phyloP scores from a whole-genome alignment of 176 grass and related monocot species.

The Neostapfia colusana region DNA sequence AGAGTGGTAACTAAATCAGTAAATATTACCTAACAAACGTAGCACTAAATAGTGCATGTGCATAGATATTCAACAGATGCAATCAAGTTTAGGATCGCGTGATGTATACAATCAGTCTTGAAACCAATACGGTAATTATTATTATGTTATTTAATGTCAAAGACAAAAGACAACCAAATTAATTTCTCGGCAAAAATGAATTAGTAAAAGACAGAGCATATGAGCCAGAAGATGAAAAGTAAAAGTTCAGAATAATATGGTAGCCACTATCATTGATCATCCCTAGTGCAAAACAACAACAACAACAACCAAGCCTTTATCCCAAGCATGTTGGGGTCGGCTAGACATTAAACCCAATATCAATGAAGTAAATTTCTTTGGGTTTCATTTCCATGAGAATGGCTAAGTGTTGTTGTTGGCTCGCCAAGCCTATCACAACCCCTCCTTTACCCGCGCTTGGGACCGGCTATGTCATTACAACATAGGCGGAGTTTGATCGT shows the following conservation, averaged over 20 bases:
- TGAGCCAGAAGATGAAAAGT: not conserved
- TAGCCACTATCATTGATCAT: not conserved
- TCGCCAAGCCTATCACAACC: no score
- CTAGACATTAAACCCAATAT: no score
- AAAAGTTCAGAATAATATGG: not conserved
- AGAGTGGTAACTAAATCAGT: slow-evolving; percentile 8
- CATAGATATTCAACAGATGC: not conserved
- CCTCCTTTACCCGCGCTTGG: no score
- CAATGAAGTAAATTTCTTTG: no score
- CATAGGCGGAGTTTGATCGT: no score
- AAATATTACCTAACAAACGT: slow-evolving; percentile 9
- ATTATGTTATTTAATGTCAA: not conserved
- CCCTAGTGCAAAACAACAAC: not conserved
- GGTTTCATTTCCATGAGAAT: no score
- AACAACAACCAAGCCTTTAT: no score
- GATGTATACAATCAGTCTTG: no score
- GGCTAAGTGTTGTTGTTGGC: no score
- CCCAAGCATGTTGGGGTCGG: no score
- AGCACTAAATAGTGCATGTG: not conserved
- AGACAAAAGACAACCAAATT: not conserved
- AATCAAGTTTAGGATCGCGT: not conserved
- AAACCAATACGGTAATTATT: no score
- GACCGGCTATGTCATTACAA: no score
- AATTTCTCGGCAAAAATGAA: slow-evolving; percentile 9
- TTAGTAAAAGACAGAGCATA: not conserved